Conservation (phyloP, 202 grass and related monocot species). For the Dendrocalamus latiflorus region DNA sequence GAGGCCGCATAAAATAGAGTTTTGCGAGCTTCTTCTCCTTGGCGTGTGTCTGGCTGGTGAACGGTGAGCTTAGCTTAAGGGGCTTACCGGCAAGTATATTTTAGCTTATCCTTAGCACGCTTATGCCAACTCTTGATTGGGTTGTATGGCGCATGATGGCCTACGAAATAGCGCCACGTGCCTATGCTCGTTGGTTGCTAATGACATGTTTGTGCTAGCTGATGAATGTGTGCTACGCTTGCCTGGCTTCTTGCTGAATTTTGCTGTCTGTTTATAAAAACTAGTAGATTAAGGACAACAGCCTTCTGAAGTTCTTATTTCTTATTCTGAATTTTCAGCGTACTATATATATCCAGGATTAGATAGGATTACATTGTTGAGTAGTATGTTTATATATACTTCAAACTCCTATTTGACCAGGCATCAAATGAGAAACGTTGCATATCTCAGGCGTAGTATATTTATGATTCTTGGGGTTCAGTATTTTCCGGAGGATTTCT, state of each 20-base stretch:
- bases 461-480: no score
- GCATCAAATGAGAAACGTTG: neutral
- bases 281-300: neutral
- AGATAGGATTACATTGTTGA: neutral
- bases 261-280: neutral
- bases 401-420: neutral
- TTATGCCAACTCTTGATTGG: conserved; percentile 28
- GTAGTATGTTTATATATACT: neutral
- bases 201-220: neutral
- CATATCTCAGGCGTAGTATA: no score
- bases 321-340: neutral
- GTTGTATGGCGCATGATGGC: conserved; percentile 21
- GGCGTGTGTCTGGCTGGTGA: neutral
- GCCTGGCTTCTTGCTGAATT: neutral
- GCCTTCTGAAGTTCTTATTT: neutral
- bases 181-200: neutral
- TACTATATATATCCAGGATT: neutral
- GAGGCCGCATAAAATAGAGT: conserved; percentile 20
- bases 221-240: no score
- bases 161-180: conserved; percentile 32
- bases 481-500: no score
- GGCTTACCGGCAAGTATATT: neutral
- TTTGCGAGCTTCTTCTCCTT: neutral
- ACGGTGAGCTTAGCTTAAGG: conserved; percentile 1
- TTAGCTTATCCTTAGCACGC: conserved; percentile 49